These are phyloP conservation scores for Juglanconis juglandina DNA, from an alignment of 2,329 filamentous ascomycete genomes.

Conservation along the genomic window DNA sequence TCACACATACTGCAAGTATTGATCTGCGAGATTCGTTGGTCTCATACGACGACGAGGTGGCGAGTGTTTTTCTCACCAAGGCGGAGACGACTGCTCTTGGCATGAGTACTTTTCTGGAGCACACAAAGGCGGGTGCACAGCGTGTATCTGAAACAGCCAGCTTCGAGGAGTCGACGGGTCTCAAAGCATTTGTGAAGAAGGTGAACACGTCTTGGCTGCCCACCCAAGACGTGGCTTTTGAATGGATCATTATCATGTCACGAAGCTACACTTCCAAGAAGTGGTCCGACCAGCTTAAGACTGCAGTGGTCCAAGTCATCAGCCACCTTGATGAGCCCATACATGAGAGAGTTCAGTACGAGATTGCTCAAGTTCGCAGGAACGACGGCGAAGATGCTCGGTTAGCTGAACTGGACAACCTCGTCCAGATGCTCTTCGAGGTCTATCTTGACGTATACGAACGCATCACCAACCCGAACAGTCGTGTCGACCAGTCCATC, in stretches of 20 bases:
- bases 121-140: conserved; percentile 55
- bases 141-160: conserved; percentile 42
- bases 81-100: conserved; percentile 50
- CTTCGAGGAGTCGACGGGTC: conserved; percentile 52
- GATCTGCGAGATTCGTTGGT: conserved; percentile 49
- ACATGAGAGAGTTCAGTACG: conserved; percentile 42
- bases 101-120: conserved; percentile 61
- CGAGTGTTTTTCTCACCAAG: conserved; percentile 50
- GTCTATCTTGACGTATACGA: conserved; percentile 61
- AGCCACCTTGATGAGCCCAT: conserved; percentile 51
- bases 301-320: conserved; percentile 54
- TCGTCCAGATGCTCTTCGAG: conserved; percentile 59
- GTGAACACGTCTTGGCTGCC: conserved; percentile 51
- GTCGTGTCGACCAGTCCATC: conserved; percentile 47
- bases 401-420: conserved; percentile 35
- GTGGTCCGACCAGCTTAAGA: conserved; percentile 59
- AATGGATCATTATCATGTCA: conserved; percentile 52
- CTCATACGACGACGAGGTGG: conserved; percentile 51
- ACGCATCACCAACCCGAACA: conserved; percentile 54
- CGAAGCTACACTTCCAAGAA: conserved; percentile 48
- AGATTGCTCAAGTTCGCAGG: conserved; percentile 31
- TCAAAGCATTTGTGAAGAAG: conserved; percentile 48
- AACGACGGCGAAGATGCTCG: neutral
- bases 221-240: conserved; percentile 55
- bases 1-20: conserved; percentile 43